Evolutionary conservation across 2,329 filamentous ascomycete species (phyloP).

Genomic region (Zymoseptoria crescenta): DNA sequence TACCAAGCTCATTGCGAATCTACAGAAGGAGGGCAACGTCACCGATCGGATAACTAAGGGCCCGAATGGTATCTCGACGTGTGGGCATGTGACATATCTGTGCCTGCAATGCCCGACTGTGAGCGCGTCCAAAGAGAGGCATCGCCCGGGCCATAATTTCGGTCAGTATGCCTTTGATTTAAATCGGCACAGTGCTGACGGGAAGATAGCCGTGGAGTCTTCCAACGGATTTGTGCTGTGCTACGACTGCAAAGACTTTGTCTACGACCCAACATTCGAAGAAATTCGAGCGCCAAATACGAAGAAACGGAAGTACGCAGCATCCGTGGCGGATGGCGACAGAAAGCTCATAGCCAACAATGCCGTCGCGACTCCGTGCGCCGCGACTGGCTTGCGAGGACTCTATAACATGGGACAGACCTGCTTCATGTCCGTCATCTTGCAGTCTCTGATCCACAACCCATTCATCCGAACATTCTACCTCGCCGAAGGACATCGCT

Average conservation of each 20-base stretch:
- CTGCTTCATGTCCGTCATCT: slow-evolving; percentile 93
- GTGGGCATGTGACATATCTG: slow-evolving; percentile 44
- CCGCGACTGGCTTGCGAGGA: slow-evolving; percentile 78
- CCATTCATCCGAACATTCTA: slow-evolving; percentile 88
- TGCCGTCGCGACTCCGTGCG: slow-evolving; percentile 71
- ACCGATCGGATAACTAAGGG: slow-evolving; percentile 60
- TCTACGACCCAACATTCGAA: slow-evolving; percentile 75
- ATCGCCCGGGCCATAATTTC: slow-evolving; percentile 67
- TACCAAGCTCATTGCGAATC: slow-evolving; percentile 60
- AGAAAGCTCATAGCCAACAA: slow-evolving; percentile 70
- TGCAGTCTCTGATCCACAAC: slow-evolving; percentile 91
- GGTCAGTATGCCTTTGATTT: slow-evolving; percentile 44
- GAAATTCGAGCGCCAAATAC: slow-evolving; percentile 51
- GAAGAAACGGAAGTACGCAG: slow-evolving; percentile 58
- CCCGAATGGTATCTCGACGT: slow-evolving; percentile 14
- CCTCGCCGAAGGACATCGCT: slow-evolving; percentile 79
- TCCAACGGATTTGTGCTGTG: slow-evolving; percentile 68
- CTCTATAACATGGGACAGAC: slow-evolving; percentile 98
- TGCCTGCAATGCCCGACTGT: slow-evolving; percentile 67
- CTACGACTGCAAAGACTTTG: slow-evolving; percentile 72
- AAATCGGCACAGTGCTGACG: neutral
- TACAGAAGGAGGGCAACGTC: slow-evolving; percentile 61
- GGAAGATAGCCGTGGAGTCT: slow-evolving; percentile 63
- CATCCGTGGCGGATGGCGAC: slow-evolving; percentile 45
- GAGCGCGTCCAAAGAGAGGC: slow-evolving; percentile 59